Evolutionary conservation across 2,329 filamentous ascomycete species (phyloP), one percentile per base, ranked within the genome.

Genomic region (Cladophialophora yegresii): DNA sequence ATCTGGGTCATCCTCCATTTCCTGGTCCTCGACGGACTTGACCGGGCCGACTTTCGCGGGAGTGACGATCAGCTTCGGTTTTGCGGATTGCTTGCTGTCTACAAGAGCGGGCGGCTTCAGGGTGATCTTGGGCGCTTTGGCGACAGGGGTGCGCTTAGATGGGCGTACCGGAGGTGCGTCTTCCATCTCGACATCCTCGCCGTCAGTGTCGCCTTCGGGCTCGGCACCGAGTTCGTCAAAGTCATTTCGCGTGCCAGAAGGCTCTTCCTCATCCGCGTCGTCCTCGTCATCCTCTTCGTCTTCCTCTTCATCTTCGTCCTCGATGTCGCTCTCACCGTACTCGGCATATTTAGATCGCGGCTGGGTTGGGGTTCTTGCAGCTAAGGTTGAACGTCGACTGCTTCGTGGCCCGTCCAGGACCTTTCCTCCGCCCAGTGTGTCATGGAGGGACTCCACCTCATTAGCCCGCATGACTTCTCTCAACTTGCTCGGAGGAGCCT

Each of bases 401-500:
- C 78, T 75, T 68, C 80, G 77, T 4, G 79, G 79, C 12, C 78
- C 79, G 30, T 75, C 78, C 16, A 82, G 69, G 56, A 81, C 79
- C 54, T 79, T 77, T 22, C 79, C 75, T 4, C 80, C 78, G 43
- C 77, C 77, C 50, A 82, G 80, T 13, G 79, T 77, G 69, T 82
- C 81, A 66, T 71, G 73, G 22, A 71, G 66, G 10, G 70, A 63
- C 22, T 71, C 69, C 26, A 71, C 64, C 50, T 70, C 68, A 47
- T 68, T 70, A 22, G 71, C 68, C 58, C 54, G 77, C 69, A 71
- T 82, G 28, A 78, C 80, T 69, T 82, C 81, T 33, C 80, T 79
- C 61, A 82, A 72, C 71, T 81, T 82, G 70, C 75, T 80, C 22
- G 80, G 76, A 20, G 80, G 78, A 76, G 82, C 81, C 68, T 79